Base-by-base conservation (phyloP, 768 basidiomycete genomes). In the Boletus pseudopeckii region DNA sequence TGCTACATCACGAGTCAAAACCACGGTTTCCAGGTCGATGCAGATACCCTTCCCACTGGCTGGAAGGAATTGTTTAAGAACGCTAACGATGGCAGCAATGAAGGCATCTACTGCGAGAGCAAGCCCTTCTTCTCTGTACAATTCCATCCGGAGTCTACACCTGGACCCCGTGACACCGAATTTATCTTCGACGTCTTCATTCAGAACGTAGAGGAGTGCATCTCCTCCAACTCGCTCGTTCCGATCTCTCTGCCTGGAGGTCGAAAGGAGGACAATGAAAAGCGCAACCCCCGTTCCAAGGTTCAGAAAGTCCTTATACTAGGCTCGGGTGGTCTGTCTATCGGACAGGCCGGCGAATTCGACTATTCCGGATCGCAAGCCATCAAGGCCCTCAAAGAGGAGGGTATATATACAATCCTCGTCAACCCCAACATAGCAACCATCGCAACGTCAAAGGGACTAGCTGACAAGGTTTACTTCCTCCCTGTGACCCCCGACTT, bases 1-100 rank as follows among this genome's bases (percentile, higher is more conserved):
- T 99, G 97, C 76, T 99, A 98, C 71, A 98, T 99, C 76, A 99
- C 97, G 37, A 93, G 90, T 65, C 97, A 99, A 73, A 99, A 99
- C 70, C 97, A 99, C 74, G 97, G 97, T 57, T 99, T 85, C 75
- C 88, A 98, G 69, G 97, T 98, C 58, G 88, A 99, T 66, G 79
- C 85, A 1, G 68, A 74, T 10, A 82, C 91, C 2, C 83, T 99
- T 53, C 88, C 89, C 8, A 54, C 66, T 1, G 90, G 89, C 1
- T 99, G 97, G 97, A 88, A 86, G 67, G 93, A 95, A 70, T 77
- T 99, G 22, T 99, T 98, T 78, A 78, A 79, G 63, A 99, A 99
- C 66, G 96, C 97, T 50, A 99, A 98, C 71, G 97, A 99, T 67
- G 85, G 84, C 45, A 94, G 92, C 69, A 99, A 99, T 68, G 97